These are phyloP conservation scores for Sclerotinia trifoliorum DNA, from an alignment of 2,329 filamentous ascomycete genomes.

Conservation along the genomic window DNA sequence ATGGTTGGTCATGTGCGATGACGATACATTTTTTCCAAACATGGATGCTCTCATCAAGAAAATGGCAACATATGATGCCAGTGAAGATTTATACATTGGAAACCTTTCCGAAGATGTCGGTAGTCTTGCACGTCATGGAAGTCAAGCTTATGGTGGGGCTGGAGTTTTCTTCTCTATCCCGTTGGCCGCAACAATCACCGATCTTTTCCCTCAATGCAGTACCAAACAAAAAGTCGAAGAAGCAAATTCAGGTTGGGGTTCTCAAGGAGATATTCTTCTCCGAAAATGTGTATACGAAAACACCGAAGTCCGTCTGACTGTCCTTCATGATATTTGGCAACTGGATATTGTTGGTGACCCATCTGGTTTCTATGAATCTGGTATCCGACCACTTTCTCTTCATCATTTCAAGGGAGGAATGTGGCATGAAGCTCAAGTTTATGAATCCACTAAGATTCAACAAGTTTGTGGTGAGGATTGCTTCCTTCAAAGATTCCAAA, in stretches of 20 bases:
- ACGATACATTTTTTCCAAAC: conserved; percentile 39
- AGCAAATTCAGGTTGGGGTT: conserved; percentile 57
- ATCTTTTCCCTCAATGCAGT: conserved; percentile 48
- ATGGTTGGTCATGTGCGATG: conserved; percentile 41
- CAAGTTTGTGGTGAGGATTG: conserved; percentile 40
- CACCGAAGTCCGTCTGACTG: conserved; percentile 37
- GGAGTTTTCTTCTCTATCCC: conserved; percentile 42
- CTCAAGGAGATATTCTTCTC: conserved; percentile 41
- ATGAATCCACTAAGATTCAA: conserved; percentile 34
- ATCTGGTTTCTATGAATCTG: conserved; percentile 39
- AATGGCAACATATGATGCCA: conserved; percentile 32
- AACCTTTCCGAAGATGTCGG: conserved; percentile 39
- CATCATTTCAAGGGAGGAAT: conserved; percentile 48
- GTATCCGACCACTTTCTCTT: conserved; percentile 34
- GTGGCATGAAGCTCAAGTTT: conserved; percentile 47
- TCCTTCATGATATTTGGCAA: conserved; percentile 37
- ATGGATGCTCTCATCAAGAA: conserved; percentile 36
- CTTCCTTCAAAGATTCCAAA: conserved; percentile 38
- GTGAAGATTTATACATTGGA: conserved; percentile 37
- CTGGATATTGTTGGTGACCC: conserved; percentile 38
- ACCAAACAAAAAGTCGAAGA: conserved; percentile 53
- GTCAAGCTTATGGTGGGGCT: conserved; percentile 39
- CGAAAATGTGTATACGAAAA: conserved; percentile 39
- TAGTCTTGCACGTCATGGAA: conserved; percentile 39
- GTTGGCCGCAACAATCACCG: conserved; percentile 47